Conservation (phyloP, 139 green algal genomes). For the Coelastrella sp. region DNA sequence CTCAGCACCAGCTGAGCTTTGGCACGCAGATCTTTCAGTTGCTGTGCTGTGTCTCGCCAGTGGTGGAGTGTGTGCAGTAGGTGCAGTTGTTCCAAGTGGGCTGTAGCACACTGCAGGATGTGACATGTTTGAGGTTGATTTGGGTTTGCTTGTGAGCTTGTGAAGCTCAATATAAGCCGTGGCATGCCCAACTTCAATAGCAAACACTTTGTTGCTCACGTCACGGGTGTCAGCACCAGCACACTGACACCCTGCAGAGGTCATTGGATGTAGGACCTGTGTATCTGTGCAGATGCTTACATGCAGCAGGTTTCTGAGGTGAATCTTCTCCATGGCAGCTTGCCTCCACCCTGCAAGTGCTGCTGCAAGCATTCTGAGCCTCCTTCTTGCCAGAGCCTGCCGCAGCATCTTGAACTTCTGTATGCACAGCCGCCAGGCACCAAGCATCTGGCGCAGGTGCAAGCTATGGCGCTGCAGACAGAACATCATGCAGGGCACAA, state of each 20-base stretch:
- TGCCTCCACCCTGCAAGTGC: constrained; percentile 20
- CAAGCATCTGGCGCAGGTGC: constrained; percentile 8
- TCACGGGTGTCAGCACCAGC: no score
- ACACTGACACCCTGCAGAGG: no score
- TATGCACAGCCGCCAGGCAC: constrained; percentile 1
- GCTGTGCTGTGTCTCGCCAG: constrained; percentile 8
- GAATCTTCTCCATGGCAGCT: not conserved
- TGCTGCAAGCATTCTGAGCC: not conserved
- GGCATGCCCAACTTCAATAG: no score
- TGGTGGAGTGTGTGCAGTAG: not conserved
- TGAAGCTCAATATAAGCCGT: not conserved
- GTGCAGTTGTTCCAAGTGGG: constrained; percentile 1
- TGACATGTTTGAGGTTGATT: not conserved
- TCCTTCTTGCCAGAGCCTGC: not conserved
- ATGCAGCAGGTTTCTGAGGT: constrained; percentile 8
- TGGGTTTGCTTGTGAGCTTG: not conserved
- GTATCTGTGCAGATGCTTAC: not conserved
- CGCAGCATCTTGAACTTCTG: constrained; percentile 5
- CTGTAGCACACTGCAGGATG: not conserved
- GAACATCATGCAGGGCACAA: not conserved
- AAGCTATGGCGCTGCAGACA: constrained; percentile 9
- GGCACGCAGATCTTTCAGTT: constrained; percentile 21
- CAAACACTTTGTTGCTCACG: no score
- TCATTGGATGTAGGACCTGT: no score
- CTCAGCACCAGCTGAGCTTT: constrained; percentile 15